These are phyloP conservation scores for Phytophthora colocasiae DNA, from an alignment of 352 stramenopile genomes.

Conservation along the genomic window DNA sequence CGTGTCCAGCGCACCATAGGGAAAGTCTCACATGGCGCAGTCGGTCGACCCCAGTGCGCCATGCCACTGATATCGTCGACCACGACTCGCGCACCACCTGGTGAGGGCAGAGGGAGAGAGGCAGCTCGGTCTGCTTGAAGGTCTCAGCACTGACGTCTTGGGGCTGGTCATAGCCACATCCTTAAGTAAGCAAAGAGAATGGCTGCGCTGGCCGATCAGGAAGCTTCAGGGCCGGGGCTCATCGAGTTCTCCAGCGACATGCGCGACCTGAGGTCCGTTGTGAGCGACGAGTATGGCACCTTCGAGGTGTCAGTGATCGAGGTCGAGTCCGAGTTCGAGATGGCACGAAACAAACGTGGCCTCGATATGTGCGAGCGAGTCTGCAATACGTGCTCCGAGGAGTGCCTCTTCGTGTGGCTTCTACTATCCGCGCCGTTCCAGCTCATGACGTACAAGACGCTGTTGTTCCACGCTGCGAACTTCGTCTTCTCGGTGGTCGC, in stretches of 20 bases:
- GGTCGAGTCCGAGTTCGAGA: constrained; percentile 46
- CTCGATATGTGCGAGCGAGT: constrained; percentile 16
- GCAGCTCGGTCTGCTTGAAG: constrained; percentile 4
- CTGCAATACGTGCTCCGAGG: constrained; percentile 37
- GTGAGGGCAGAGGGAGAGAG: constrained; percentile 21
- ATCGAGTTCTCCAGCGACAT: constrained; percentile 23
- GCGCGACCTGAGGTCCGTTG: constrained; percentile 24
- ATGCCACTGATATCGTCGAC: constrained; percentile 1
- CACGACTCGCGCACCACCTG: constrained; percentile 18
- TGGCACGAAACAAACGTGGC: constrained; percentile 16
- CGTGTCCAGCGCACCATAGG: not conserved
- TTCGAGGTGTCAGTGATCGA: constrained; percentile 79
- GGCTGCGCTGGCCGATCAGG: constrained; percentile 22
- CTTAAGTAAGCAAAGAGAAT: constrained; percentile 4
- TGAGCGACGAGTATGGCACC: constrained; percentile 66
- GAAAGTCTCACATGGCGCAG: constrained; percentile 6
- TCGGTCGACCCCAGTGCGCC: not conserved
- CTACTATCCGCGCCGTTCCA: constrained; percentile 62
- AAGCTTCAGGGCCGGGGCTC: constrained; percentile 8
- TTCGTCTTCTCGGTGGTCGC: constrained; percentile 52
- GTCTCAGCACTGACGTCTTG: constrained; percentile 16
- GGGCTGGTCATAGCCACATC: constrained; percentile 1
- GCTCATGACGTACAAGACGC: constrained; percentile 60
- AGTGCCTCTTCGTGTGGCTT: constrained; percentile 62
- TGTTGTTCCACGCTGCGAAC: constrained; percentile 66